Conservation (phyloP, 169 alveolate species). For the Plasmodium berghei region DNA sequence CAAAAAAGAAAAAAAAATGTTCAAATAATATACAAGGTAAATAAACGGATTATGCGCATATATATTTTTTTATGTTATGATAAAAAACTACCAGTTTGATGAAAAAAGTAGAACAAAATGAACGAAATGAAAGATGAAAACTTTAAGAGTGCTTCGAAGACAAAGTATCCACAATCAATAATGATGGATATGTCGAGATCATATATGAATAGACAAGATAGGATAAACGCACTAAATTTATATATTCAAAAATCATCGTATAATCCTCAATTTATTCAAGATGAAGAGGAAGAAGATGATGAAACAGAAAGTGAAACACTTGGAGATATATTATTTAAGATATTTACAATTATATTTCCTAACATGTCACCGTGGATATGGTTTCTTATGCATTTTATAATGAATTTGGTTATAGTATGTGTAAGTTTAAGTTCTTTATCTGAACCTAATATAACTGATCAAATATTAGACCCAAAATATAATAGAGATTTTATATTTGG, state of each 20-base stretch:
- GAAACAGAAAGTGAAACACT: slow-evolving; percentile 63
- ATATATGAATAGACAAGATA: slow-evolving; percentile 62
- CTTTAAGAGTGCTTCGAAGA: slow-evolving; percentile 26
- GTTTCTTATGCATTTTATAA: slow-evolving; percentile 56
- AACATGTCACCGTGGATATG: slow-evolving; percentile 70
- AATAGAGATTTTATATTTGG: slow-evolving; percentile 59
- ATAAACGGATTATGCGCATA: too few relatives aligned
- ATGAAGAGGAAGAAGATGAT: slow-evolving; percentile 75
- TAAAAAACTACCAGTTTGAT: too few relatives aligned
- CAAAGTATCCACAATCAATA: slow-evolving; percentile 58
- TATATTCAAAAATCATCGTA: slow-evolving; percentile 68
- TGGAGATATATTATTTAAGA: slow-evolving; percentile 42
- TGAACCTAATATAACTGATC: slow-evolving; percentile 47
- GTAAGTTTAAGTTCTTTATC: slow-evolving; percentile 64
- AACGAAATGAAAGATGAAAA: slow-evolving; percentile 43
- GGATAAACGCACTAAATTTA: slow-evolving; percentile 66
- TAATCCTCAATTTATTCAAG: slow-evolving; percentile 66
- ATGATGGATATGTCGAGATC: slow-evolving; percentile 72
- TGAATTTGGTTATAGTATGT: slow-evolving; percentile 51
- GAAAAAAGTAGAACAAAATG: slow-evolving; percentile 19
- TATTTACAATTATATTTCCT: slow-evolving; percentile 58
- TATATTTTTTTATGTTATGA: background rate
- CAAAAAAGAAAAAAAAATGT: too few relatives aligned
- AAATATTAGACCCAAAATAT: slow-evolving; percentile 50
- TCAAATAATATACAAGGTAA: too few relatives aligned